Conservation (phyloP, 208 protist genomes). For the Acanthamoeba divionensis region DNA sequence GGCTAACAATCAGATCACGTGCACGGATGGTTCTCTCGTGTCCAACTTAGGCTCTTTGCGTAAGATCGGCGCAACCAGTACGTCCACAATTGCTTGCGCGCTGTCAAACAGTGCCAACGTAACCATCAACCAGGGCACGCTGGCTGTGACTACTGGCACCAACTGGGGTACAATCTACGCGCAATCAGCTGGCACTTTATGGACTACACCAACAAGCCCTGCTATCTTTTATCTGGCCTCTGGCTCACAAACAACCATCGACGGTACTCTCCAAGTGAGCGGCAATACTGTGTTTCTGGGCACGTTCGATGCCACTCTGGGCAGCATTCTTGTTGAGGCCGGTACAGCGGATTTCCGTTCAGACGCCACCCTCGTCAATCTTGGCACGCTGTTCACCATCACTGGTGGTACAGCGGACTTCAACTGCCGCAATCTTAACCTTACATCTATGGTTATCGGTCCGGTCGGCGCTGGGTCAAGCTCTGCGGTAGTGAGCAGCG, state of each 20-base stretch:
- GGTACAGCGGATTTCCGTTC: not conserved
- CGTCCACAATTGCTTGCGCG: not conserved
- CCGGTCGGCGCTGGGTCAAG: not conserved
- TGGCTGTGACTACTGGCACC: not conserved
- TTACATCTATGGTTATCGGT: conserved; percentile 21
- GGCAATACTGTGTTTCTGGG: not conserved
- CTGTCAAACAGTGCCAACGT: not conserved
- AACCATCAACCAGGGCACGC: not conserved
- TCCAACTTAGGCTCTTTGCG: not conserved
- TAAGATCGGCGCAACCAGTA: not conserved
- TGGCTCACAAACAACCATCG: not conserved
- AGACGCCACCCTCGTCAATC: conserved; percentile 5
- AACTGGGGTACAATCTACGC: not conserved
- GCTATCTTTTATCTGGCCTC: not conserved
- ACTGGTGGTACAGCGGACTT: conserved; percentile 9
- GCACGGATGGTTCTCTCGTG: not conserved
- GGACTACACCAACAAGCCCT: not conserved
- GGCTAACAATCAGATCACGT: not conserved
- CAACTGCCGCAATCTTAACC: conserved; percentile 1
- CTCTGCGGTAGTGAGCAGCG: not conserved
- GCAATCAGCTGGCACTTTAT: not conserved
- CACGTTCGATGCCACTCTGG: not conserved
- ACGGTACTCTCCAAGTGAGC: not conserved
- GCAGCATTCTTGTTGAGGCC: not conserved
- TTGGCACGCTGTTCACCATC: not conserved